Conservation (phyloP, 345 rosid genomes). For the Linum trigynum region DNA sequence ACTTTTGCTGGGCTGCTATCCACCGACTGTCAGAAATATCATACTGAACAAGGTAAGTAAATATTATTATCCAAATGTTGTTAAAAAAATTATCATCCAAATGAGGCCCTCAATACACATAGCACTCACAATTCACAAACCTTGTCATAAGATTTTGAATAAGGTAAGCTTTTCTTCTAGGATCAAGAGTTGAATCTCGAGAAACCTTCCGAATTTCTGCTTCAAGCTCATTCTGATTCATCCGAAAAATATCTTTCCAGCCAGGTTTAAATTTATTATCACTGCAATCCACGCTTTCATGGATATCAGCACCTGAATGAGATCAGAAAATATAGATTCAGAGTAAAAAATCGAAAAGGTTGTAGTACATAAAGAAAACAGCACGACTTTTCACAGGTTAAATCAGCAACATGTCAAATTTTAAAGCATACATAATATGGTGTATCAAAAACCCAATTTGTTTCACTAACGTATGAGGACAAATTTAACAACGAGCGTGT, state of each 20-base stretch:
- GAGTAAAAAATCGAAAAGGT: slow-evolving; percentile 6
- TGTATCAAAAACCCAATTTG: too few relatives aligned
- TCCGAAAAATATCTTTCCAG: slow-evolving; percentile 58
- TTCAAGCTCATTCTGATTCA: slow-evolving; percentile 69
- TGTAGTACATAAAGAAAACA: background rate
- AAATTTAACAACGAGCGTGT: too few relatives aligned
- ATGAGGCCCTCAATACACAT: background rate
- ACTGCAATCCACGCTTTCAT: slow-evolving; percentile 35
- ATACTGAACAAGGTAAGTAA: slow-evolving; percentile 9
- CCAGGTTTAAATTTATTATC: slow-evolving; percentile 55
- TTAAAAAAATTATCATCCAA: background rate
- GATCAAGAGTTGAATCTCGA: slow-evolving; percentile 69
- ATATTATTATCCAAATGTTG: background rate
- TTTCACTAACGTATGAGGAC: too few relatives aligned
- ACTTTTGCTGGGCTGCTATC: slow-evolving; percentile 64
- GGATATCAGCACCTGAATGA: slow-evolving; percentile 31
- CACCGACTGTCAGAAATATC: slow-evolving; percentile 43
- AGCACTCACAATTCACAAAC: slow-evolving; percentile 21
- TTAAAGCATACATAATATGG: too few relatives aligned
- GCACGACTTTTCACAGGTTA: background rate
- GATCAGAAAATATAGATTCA: background rate
- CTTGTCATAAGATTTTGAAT: slow-evolving; percentile 72
- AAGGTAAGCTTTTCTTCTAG: slow-evolving; percentile 63
- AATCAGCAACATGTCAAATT: too few relatives aligned
- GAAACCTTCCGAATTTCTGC: slow-evolving; percentile 61